A percentile compares a stretch with the other conserved stretches of the same genome.
These are phyloP conservation scores for Elongisporangium prolatum DNA, from an alignment of 352 stramenopile genomes.

Conservation along the genomic window DNA sequence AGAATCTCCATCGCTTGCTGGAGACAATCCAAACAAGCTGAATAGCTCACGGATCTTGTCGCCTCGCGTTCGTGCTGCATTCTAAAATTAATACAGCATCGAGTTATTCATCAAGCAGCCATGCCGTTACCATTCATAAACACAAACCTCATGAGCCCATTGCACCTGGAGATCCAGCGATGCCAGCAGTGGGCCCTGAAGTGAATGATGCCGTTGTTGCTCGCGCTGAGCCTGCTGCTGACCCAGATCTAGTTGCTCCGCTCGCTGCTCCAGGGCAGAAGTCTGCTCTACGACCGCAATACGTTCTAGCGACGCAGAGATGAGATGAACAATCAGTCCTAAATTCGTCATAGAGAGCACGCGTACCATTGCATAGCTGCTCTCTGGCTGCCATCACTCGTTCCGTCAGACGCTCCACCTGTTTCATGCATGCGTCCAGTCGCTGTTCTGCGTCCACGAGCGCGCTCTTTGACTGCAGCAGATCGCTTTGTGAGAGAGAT, in stretches of 20 bases:
- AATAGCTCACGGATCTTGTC: slow-evolving; percentile 73
- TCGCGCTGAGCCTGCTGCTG: slow-evolving; percentile 39
- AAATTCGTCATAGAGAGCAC: neutral
- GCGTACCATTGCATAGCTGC: slow-evolving; percentile 50
- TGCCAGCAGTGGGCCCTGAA: slow-evolving; percentile 51
- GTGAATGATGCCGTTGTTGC: slow-evolving; percentile 17
- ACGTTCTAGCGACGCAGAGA: slow-evolving; percentile 22
- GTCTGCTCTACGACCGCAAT: slow-evolving; percentile 55
- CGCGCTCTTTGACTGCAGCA: slow-evolving; percentile 33
- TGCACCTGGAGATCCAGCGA: slow-evolving; percentile 67
- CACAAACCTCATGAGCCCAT: slow-evolving; percentile 46
- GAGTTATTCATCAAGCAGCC: neutral
- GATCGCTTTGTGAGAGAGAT: neutral
- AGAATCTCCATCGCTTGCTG: slow-evolving; percentile 5
- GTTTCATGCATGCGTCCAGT: slow-evolving; percentile 45
- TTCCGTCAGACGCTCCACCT: slow-evolving; percentile 50
- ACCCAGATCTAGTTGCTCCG: slow-evolving; percentile 28
- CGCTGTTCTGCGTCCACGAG: slow-evolving; percentile 49
- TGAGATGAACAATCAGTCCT: slow-evolving; percentile 1
- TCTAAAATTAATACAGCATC: slow-evolving; percentile 22
- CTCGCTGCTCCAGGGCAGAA: slow-evolving; percentile 41
- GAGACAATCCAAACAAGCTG: slow-evolving; percentile 37
- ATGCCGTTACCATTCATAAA: neutral
- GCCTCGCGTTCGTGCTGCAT: slow-evolving; percentile 53
- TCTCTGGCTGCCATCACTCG: slow-evolving; percentile 70